Evolutionary conservation across 345 rosid species (phyloP).

Genomic region (Citrus reticulata): DNA sequence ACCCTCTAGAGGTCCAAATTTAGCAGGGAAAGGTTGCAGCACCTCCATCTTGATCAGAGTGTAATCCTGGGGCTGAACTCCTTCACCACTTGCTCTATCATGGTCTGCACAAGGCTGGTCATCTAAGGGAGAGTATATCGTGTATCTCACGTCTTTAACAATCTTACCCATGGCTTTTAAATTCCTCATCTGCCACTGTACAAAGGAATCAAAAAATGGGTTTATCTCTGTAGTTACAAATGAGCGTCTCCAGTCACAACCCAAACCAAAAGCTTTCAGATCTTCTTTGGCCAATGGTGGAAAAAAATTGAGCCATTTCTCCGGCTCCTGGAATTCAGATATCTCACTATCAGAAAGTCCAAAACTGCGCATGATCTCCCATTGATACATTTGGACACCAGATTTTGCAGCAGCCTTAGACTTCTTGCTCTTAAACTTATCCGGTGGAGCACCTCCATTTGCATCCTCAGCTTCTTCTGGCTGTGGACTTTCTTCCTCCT

Average conservation of each 20-base stretch:
- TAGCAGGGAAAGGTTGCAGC: conserved; percentile 56
- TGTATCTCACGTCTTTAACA: conserved; percentile 75
- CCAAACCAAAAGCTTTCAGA: conserved; percentile 80
- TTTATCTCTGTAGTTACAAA: conserved; percentile 84
- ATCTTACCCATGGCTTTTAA: conserved; percentile 84
- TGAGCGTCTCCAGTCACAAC: conserved; percentile 93
- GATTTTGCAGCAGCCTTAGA: conserved; percentile 87
- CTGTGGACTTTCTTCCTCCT: conserved; percentile 23
- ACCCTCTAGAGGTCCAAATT: conserved; percentile 65
- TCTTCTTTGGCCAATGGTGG: conserved; percentile 81
- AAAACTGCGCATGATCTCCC: conserved; percentile 96
- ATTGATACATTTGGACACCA: conserved; percentile 72
- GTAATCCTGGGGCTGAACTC: conserved; percentile 95
- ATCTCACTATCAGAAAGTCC: conserved; percentile 76
- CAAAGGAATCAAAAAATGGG: conserved; percentile 75
- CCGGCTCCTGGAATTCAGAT: conserved; percentile 64
- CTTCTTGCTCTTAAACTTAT: conserved; percentile 77
- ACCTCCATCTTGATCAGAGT: conserved; percentile 91
- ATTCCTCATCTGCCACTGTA: conserved; percentile 92
- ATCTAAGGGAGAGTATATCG: conserved; percentile 85
- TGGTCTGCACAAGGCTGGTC: conserved; percentile 98
- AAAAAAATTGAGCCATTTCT: conserved; percentile 70
- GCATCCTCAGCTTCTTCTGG: conserved; percentile 30
- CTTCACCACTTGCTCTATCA: conserved; percentile 94
- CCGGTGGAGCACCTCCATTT: conserved; percentile 32